Percentiles rank a stretch among this genome's conserved stretches.
Conservation (phyloP, 495 filamentous ascomycete species). For the Podospora pseudopauciseta region DNA sequence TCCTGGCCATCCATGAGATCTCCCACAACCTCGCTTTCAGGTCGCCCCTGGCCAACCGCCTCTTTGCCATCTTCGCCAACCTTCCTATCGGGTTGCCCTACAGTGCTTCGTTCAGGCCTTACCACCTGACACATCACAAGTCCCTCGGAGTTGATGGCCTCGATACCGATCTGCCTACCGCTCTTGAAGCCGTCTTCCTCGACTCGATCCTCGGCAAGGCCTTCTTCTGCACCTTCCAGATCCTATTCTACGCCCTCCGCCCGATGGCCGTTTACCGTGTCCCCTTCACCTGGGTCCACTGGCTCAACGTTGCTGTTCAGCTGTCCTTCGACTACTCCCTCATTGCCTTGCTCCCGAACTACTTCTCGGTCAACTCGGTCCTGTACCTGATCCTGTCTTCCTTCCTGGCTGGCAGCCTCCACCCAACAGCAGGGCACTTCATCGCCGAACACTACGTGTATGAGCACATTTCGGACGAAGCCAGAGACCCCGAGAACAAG, state of each 20-base stretch:
- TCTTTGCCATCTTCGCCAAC: constrained; percentile 91
- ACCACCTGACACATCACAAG: constrained; percentile 99
- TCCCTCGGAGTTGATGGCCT: constrained; percentile 94
- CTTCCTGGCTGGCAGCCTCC: constrained; percentile 89
- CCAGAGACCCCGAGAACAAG: constrained; percentile 56
- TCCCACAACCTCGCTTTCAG: constrained; percentile 95
- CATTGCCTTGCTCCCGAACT: constrained; percentile 40
- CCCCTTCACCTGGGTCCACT: constrained; percentile 81
- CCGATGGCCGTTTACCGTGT: constrained; percentile 92
- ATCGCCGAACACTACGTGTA: constrained; percentile 99
- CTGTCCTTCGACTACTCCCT: constrained; percentile 72
- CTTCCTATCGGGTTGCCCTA: constrained; percentile 94
- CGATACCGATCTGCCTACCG: constrained; percentile 93
- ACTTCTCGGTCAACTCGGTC: constrained; percentile 56
- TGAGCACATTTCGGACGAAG: constrained; percentile 57
- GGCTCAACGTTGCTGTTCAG: constrained; percentile 74
- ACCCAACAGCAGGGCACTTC: constrained; percentile 96
- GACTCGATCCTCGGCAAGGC: constrained; percentile 96
- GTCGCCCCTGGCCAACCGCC: constrained; percentile 74
- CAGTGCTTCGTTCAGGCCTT: constrained; percentile 95
- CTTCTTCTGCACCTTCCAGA: constrained; percentile 99
- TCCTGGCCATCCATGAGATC: constrained; percentile 98
- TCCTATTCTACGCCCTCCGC: constrained; percentile 98
- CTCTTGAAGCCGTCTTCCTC: constrained; percentile 87
- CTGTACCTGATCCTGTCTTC: constrained; percentile 79